phyloP scores from a whole-genome alignment of 2,329 filamentous ascomycete species.

The Aspergillus tubingensis region DNA sequence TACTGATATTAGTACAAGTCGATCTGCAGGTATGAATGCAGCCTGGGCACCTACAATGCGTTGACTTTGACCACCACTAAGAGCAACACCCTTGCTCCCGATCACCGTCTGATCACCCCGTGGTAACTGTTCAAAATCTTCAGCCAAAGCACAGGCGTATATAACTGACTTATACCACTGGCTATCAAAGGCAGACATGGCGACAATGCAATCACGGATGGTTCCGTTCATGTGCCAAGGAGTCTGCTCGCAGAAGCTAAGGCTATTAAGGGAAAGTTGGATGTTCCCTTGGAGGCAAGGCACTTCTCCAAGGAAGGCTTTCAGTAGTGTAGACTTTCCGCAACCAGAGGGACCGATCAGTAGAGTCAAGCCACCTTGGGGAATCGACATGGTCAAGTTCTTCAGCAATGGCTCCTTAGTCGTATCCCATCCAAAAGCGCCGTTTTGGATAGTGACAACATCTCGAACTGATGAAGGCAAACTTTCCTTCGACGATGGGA shows the following conservation, averaged over 20 bases:
- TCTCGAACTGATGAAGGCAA: conserved; percentile 20
- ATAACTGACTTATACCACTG: conserved; percentile 42
- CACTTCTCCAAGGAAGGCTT: conserved; percentile 49
- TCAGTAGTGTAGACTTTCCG: conserved; percentile 55
- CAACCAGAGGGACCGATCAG: conserved; percentile 55
- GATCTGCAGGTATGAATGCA: background rate
- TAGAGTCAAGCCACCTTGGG: conserved; percentile 49
- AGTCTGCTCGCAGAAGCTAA: conserved; percentile 47
- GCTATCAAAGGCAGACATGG: conserved; percentile 38
- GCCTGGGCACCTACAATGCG: conserved; percentile 43
- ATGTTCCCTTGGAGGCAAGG: conserved; percentile 37
- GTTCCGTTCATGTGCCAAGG: conserved; percentile 46
- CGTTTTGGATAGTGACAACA: conserved; percentile 47
- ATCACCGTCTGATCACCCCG: conserved; percentile 49
- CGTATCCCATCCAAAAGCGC: conserved; percentile 51
- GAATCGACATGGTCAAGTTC: conserved; percentile 44
- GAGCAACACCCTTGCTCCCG: conserved; percentile 53
- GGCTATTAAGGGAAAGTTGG: conserved; percentile 31
- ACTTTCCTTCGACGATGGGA: conserved; percentile 24
- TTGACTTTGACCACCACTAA: conserved; percentile 57
- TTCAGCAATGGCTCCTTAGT: conserved; percentile 45
- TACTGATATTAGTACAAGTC: conserved; percentile 11
- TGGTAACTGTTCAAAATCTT: conserved; percentile 45
- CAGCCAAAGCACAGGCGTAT: conserved; percentile 39
- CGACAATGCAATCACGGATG: conserved; percentile 44